Evolutionary conservation across 768 basidiomycete genomes (phyloP).

Genomic region (Suillus subalutaceus): DNA sequence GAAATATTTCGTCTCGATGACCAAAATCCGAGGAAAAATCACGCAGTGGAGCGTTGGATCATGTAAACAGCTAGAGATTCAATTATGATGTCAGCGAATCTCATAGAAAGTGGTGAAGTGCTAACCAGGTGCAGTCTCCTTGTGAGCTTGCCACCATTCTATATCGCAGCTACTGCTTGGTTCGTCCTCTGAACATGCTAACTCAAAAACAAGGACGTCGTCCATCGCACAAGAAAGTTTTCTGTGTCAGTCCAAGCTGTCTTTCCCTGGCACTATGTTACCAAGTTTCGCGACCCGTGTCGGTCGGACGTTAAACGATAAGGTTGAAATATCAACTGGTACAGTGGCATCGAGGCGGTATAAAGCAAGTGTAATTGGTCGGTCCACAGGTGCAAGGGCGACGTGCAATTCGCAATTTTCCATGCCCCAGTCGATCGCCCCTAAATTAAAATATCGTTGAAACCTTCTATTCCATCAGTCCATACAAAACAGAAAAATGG

Average conservation of each 20-base stretch:
- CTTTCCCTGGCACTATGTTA: background rate
- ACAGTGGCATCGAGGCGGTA: background rate
- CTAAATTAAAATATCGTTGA: conserved; percentile 2
- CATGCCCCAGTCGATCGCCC: conserved; percentile 2
- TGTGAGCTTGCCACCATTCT: background rate
- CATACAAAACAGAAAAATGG: background rate
- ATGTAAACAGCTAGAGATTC: background rate
- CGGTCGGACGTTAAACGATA: background rate
- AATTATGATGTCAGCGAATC: background rate
- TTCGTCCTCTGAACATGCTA: background rate
- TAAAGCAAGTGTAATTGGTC: background rate
- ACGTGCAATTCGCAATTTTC: background rate
- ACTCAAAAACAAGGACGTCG: conserved; percentile 1
- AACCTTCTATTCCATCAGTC: background rate
- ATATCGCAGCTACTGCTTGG: background rate
- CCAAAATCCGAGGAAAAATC: background rate
- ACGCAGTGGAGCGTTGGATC: background rate
- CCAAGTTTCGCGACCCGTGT: background rate
- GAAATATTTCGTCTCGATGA: background rate
- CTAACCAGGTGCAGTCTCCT: background rate
- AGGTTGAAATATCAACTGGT: background rate
- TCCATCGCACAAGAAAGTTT: conserved; percentile 1
- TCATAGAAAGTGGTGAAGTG: background rate
- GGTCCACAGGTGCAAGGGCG: background rate
- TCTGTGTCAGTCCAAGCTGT: background rate